Conservation (phyloP, 495 filamentous ascomycete species). For the Chlorociboria aeruginascens region DNA sequence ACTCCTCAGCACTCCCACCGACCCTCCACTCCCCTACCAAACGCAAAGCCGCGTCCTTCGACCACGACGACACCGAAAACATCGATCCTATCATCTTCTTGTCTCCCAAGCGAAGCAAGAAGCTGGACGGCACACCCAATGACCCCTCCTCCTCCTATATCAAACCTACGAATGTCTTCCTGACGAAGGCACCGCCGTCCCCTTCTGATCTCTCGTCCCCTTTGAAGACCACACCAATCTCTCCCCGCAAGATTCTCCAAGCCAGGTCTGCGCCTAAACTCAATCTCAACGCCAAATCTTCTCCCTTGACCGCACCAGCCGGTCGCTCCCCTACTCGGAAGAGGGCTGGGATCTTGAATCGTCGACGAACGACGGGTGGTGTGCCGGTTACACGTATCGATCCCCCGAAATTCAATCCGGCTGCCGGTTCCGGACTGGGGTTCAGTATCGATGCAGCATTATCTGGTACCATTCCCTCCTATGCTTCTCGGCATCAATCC, state of each 20-base stretch:
- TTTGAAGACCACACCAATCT: slow-evolving; percentile 18
- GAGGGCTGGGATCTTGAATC: slow-evolving; percentile 48
- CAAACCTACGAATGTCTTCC: slow-evolving; percentile 24
- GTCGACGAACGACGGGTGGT: slow-evolving; percentile 13
- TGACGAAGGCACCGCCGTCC: slow-evolving; percentile 18
- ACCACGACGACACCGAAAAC: slow-evolving; percentile 55
- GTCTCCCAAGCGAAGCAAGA: slow-evolving; percentile 55
- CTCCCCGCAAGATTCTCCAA: slow-evolving; percentile 20
- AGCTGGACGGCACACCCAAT: slow-evolving; percentile 32
- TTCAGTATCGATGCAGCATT: slow-evolving; percentile 76
- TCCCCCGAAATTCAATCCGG: slow-evolving; percentile 34
- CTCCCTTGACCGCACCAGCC: slow-evolving; percentile 41
- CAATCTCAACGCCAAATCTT: slow-evolving; percentile 30
- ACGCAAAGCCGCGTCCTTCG: slow-evolving; percentile 12
- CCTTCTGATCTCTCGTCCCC: slow-evolving; percentile 11
- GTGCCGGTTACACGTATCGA: slow-evolving; percentile 44
- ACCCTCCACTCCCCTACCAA: slow-evolving; percentile 12
- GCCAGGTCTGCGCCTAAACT: slow-evolving; percentile 26
- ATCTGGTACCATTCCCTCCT: slow-evolving; percentile 50
- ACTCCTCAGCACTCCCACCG: slow-evolving; percentile 8
- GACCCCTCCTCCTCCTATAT: slow-evolving; percentile 3
- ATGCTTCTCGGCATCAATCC: slow-evolving; percentile 24
- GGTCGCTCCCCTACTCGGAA: slow-evolving; percentile 54
- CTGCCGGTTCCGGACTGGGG: slow-evolving; percentile 2
- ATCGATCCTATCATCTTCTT: slow-evolving; percentile 57